Conservation (phyloP, 768 basidiomycete genomes). For the Mycena galericulata region DNA sequence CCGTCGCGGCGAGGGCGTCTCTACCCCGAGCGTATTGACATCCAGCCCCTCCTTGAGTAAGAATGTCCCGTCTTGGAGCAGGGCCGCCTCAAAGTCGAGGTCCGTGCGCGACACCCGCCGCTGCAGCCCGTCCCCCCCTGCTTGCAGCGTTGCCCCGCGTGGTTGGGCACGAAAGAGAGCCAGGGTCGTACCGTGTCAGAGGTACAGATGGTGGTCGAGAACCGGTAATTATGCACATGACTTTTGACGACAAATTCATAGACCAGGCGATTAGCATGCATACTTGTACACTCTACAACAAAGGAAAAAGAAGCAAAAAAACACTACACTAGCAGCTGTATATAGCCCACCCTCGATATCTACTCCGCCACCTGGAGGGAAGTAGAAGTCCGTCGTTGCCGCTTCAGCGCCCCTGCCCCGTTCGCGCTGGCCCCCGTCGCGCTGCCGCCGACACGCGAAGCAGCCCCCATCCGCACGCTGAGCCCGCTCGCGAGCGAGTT, state of each 20-base stretch:
- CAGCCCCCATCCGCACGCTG: slow-evolving; percentile 37
- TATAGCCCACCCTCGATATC: background rate
- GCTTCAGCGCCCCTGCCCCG: slow-evolving; percentile 70
- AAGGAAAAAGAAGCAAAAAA: slow-evolving; percentile 27
- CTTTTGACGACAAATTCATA: too few species aligned
- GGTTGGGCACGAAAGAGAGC: slow-evolving; percentile 68
- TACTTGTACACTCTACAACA: slow-evolving; percentile 53
- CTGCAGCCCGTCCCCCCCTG: slow-evolving; percentile 52
- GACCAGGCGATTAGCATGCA: slow-evolving; percentile 11
- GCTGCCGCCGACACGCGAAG: slow-evolving; percentile 42
- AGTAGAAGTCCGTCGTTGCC: slow-evolving; percentile 84
- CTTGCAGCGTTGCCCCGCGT: slow-evolving; percentile 48
- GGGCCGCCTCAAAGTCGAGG: slow-evolving; percentile 84
- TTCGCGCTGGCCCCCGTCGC: slow-evolving; percentile 44
- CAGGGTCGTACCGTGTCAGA: too few species aligned
- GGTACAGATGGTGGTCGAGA: too few species aligned
- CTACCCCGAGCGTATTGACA: slow-evolving; percentile 72
- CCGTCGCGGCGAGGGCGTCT: slow-evolving; percentile 56
- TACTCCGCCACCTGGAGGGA: slow-evolving; percentile 54
- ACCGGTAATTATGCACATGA: too few species aligned
- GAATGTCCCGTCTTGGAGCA: slow-evolving; percentile 76
- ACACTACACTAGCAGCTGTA: background rate
- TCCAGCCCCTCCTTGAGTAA: slow-evolving; percentile 78
- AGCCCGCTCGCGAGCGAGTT: slow-evolving; percentile 65
- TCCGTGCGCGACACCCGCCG: slow-evolving; percentile 79